Evolutionary conservation across 345 rosid genomes (phyloP).

Genomic region (Pistacia integerrima): DNA sequence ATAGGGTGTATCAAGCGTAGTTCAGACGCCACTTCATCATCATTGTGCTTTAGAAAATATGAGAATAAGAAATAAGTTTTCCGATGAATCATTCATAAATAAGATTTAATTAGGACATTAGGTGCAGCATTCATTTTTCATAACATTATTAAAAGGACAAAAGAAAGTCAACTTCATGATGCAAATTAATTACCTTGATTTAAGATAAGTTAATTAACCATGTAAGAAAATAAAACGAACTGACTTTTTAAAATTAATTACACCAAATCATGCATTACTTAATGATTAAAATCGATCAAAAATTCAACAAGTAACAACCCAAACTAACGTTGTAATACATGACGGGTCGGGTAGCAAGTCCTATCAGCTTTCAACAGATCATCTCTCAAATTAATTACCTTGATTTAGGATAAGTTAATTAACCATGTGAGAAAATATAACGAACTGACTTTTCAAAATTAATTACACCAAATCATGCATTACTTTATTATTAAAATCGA

Average conservation of each 20-base stretch:
- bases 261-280: too few relatives aligned
- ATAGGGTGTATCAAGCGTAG: not conserved
- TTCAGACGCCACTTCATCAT: not conserved
- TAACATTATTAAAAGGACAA: not conserved
- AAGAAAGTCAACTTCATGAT: conserved; percentile 10
- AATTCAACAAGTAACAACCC: not conserved
- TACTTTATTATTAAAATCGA: too few relatives aligned
- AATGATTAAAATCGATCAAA: not conserved
- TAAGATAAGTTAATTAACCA: not conserved
- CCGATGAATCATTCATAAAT: too few relatives aligned
- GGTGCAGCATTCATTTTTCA: not conserved
- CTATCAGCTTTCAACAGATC: not conserved
- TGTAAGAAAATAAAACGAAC: not conserved
- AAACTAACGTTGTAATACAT: not conserved
- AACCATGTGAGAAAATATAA: not conserved
- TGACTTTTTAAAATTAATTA: conserved; percentile 2
- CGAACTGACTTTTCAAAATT: conserved; percentile 1
- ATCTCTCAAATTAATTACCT: not conserved
- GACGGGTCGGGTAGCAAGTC: conserved; percentile 13
- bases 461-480: too few relatives aligned
- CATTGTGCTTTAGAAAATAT: not conserved
- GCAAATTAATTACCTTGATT: not conserved
- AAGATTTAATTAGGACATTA: too few relatives aligned
- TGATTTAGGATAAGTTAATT: not conserved
- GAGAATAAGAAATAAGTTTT: too few relatives aligned